Conservation (phyloP, 768 basidiomycete species). For the Lactarius akahatsu region DNA sequence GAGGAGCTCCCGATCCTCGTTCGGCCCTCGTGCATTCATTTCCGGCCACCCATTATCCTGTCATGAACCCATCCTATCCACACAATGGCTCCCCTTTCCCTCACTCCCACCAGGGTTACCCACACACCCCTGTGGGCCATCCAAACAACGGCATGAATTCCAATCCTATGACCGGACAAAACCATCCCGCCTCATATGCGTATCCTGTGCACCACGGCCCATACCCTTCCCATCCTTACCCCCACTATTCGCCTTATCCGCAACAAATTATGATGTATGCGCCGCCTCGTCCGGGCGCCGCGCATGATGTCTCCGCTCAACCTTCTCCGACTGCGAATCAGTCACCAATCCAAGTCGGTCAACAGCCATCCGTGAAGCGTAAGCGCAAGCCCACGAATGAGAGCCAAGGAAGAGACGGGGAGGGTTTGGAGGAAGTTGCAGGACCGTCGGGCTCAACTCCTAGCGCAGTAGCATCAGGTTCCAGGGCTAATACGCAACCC, state of each 20-base stretch:
- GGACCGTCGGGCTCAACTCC: conserved; percentile 50
- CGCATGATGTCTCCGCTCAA: conserved; percentile 37
- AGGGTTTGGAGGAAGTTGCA: conserved; percentile 61
- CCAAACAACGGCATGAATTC: conserved; percentile 41
- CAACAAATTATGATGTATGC: conserved; percentile 70
- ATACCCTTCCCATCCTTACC: conserved; percentile 43
- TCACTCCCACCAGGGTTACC: conserved; percentile 40
- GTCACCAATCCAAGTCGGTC: conserved; percentile 17
- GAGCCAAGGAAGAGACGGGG: conserved; percentile 33
- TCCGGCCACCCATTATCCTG: conserved; percentile 46
- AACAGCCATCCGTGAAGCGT: conserved; percentile 48
- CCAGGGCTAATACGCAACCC: conserved; percentile 28
- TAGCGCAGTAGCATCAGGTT: conserved; percentile 35
- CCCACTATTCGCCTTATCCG: conserved; percentile 50
- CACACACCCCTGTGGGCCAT: conserved; percentile 39
- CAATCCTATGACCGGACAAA: conserved; percentile 39
- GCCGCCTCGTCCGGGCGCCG: conserved; percentile 40
- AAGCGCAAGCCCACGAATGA: conserved; percentile 51
- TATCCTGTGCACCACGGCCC: conserved; percentile 34
- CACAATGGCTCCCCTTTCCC: conserved; percentile 55
- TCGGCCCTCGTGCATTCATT: conserved; percentile 51
- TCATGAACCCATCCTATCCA: conserved; percentile 74
- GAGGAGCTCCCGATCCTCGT: conserved; percentile 41
- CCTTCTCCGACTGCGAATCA: conserved; percentile 38
- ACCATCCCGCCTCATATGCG: conserved; percentile 53